phyloP scores from a whole-genome alignment of 73 alveolate species.

The Loxodes magnus region DNA sequence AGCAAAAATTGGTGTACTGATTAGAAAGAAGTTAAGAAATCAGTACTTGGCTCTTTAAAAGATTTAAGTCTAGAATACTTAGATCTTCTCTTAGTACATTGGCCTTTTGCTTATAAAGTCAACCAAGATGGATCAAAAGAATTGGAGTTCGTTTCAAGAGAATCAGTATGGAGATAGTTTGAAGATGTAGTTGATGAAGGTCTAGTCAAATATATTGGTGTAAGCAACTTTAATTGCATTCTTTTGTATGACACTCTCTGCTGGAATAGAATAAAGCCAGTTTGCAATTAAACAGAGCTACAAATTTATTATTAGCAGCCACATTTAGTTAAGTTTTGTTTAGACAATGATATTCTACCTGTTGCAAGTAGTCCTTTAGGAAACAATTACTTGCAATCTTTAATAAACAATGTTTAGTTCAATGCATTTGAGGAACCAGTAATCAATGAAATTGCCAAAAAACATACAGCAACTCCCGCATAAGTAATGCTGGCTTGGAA shows the following conservation, averaged over 20 bases:
- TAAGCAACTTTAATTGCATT: conserved; percentile 45
- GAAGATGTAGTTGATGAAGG: conserved; percentile 50
- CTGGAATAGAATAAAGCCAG: conserved; percentile 56
- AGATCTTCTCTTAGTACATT: conserved; percentile 48
- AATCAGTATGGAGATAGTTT: conserved; percentile 52
- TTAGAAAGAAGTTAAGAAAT: conserved; percentile 37
- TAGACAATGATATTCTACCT: conserved; percentile 23
- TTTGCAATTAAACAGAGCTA: conserved; percentile 50
- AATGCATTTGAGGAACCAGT: conserved; percentile 10
- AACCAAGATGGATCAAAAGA: conserved; percentile 26
- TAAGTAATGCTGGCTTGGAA: conserved; percentile 42
- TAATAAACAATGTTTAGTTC: no score
- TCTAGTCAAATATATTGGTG: conserved; percentile 53
- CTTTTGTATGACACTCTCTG: conserved; percentile 41
- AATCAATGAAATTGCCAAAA: conserved; percentile 8
- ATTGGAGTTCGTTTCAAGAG: no score
- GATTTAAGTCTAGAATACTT: conserved; percentile 38
- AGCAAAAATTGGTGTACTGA: conserved; percentile 57
- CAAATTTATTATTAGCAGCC: conserved; percentile 39
- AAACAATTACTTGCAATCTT: conserved; percentile 14
- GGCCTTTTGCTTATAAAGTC: conserved; percentile 37
- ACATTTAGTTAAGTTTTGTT: conserved; percentile 28
- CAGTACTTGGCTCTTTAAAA: conserved; percentile 38
- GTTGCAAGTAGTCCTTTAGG: conserved; percentile 53
- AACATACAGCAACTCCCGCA: conserved; percentile 11